phyloP scores from a whole-genome alignment of 805 yeast species.

The Ogataea neopini region DNA sequence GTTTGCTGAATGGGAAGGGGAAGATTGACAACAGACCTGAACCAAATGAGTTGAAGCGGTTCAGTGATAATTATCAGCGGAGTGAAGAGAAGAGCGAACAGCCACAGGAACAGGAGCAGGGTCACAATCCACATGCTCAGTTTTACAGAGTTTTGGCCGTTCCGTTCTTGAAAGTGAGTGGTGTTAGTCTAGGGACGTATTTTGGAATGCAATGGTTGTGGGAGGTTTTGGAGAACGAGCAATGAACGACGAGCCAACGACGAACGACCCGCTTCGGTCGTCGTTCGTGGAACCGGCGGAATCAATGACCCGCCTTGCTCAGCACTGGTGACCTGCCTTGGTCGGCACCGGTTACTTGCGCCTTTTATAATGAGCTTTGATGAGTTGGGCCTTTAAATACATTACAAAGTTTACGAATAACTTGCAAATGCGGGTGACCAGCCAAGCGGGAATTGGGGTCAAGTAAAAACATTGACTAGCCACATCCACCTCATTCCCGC shows the following conservation, averaged over 20 bases:
- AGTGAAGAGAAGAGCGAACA: not conserved
- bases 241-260: too few relatives aligned
- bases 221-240: conserved; percentile 41
- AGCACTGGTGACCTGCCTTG: too few relatives aligned
- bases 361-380: too few relatives aligned
- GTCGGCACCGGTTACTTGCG: too few relatives aligned
- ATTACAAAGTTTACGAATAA: too few relatives aligned
- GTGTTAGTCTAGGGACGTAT: conserved; percentile 46
- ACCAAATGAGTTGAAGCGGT: not conserved
- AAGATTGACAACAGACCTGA: not conserved
- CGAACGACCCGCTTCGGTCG: not conserved
- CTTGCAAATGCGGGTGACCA: too few relatives aligned
- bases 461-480: too few relatives aligned
- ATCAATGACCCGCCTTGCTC: not conserved
- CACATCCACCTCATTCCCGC: too few relatives aligned
- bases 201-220: conserved; percentile 46
- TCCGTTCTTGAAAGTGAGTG: conserved; percentile 48
- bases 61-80: not conserved
- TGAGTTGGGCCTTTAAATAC: too few relatives aligned
- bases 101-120: conserved; percentile 13
- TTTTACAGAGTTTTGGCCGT: conserved; percentile 49
- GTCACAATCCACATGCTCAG: conserved; percentile 31
- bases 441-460: too few relatives aligned
- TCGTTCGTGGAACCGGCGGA: not conserved
- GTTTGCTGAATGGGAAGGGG: not conserved